Evolutionary conservation across 352 stramenopile species (phyloP).

Genomic region (Phytophthora cryptogea): DNA sequence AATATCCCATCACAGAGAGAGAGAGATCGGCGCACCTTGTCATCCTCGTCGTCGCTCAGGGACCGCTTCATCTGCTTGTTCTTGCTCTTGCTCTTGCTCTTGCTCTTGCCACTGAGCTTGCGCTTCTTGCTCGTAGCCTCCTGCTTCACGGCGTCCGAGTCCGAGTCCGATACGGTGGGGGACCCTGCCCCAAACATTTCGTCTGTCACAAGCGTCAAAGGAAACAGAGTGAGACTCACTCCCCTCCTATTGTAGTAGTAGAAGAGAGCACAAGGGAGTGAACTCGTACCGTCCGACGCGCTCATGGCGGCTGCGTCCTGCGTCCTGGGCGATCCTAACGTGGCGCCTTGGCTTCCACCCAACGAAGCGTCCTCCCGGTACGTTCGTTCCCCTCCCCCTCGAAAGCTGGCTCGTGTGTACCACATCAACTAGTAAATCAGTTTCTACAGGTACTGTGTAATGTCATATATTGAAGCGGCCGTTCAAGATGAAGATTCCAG

Average conservation of each 20-base stretch:
- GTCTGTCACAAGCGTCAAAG: conserved; percentile 40
- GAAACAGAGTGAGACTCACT: neutral
- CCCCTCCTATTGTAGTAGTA: neutral
- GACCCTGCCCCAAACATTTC: conserved; percentile 71
- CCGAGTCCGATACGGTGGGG: conserved; percentile 86
- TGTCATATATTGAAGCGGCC: too few species aligned
- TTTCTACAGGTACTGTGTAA: too few species aligned
- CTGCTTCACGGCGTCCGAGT: conserved; percentile 65
- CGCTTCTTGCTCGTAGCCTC: conserved; percentile 64
- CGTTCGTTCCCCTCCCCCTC: conserved; percentile 13
- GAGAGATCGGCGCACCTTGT: conserved; percentile 42
- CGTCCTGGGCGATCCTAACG: conserved; percentile 16
- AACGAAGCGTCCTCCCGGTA: conserved; percentile 20
- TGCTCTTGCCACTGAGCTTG: conserved; percentile 45
- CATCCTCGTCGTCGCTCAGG: conserved; percentile 65
- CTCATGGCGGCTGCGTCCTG: conserved; percentile 12
- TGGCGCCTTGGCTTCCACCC: conserved; percentile 33
- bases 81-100: conserved; percentile 36
- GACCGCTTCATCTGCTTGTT: conserved; percentile 70
- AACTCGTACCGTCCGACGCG: conserved; percentile 29
- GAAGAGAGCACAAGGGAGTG: neutral
- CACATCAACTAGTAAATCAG: too few species aligned
- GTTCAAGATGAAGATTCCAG: too few species aligned
- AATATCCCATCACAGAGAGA: conserved; percentile 9
- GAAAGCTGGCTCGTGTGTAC: too few species aligned